A percentile compares a stretch with the other conserved stretches of the same genome.
These are phyloP conservation scores for Rhodomyrtus tomentosa DNA, from an alignment of 345 rosid species.

Conservation along the genomic window DNA sequence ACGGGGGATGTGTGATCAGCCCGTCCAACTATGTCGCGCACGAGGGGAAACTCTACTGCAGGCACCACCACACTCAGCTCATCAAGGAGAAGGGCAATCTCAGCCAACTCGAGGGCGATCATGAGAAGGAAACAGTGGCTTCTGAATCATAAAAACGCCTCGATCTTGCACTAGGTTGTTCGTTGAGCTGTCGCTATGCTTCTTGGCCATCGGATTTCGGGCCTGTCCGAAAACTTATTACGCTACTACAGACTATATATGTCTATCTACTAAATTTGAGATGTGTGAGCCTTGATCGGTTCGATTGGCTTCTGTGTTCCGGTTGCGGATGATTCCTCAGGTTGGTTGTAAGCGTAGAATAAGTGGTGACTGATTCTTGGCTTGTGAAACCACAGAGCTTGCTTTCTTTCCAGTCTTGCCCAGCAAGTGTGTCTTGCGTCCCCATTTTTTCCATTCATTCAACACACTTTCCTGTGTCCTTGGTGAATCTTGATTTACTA, in stretches of 20 bases:
- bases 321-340: background rate
- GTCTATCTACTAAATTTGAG: background rate
- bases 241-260: background rate
- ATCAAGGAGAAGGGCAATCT: slow-evolving; percentile 90
- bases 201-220: background rate
- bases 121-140: slow-evolving; percentile 16
- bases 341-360: background rate
- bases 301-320: background rate
- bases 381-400: background rate
- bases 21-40: slow-evolving; percentile 94
- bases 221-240: background rate
- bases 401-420: background rate
- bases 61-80: slow-evolving; percentile 92
- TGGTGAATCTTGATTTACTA: background rate
- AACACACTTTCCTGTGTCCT: background rate
- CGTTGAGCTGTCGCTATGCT: background rate
- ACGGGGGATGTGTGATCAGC: slow-evolving; percentile 92
- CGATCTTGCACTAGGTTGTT: background rate
- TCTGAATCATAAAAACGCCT: background rate
- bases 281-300: background rate
- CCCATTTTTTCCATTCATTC: background rate
- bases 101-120: slow-evolving; percentile 91
- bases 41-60: slow-evolving; percentile 92
- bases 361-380: background rate
- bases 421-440: background rate